Base-by-base conservation (phyloP, 148 eudicot genomes). In the Euryodendron excelsum region DNA sequence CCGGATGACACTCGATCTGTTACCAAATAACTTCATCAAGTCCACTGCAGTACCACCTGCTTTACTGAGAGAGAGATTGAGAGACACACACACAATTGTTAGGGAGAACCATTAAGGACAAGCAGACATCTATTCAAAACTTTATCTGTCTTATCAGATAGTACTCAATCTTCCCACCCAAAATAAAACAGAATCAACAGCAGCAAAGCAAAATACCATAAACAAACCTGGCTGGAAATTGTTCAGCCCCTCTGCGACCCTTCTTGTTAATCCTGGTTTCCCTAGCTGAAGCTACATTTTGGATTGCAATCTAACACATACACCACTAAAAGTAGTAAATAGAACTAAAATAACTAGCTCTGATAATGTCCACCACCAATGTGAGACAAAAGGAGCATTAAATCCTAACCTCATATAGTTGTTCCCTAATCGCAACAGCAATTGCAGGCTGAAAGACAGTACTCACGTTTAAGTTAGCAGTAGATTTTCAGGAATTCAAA, bases 341-440 rank as follows among this genome's bases (percentile, higher is more conserved):
- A 27, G n/a, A 77, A 41, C n/a, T 4, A 33, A 39, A 71, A 64
- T 58, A 52, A n/a, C 45, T 50, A 48, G 44, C 52, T 50, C 56
- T 20, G 17, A n/a, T 21, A 66, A 25, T 23, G 39, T 58, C 14
- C 52, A n/a, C 45, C 39, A 64, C 33, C n/a, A 28, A 21, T 17
- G 28, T 73, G n/a, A 34, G n/a, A 30, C 14, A 7, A 27, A 71
- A 50, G 67, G 5, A 83, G 53, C 27, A 64, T 8, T 30, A 64
- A 18, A 73, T 79, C n/a, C 86, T 68, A 47, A 96, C 99, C 99
- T 96, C 97, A 68, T 92, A 96, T 59, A 96, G 99, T 84, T 96
- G 97, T 82, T 93, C 98, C 81, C 99, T 88, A 50, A 96, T 96
- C 39, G 98, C 90, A 86, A 93, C 85, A 34, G 99, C 92, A 85